phyloP scores from a whole-genome alignment of 352 stramenopile genomes.

The Phytopythium kandeliae region DNA sequence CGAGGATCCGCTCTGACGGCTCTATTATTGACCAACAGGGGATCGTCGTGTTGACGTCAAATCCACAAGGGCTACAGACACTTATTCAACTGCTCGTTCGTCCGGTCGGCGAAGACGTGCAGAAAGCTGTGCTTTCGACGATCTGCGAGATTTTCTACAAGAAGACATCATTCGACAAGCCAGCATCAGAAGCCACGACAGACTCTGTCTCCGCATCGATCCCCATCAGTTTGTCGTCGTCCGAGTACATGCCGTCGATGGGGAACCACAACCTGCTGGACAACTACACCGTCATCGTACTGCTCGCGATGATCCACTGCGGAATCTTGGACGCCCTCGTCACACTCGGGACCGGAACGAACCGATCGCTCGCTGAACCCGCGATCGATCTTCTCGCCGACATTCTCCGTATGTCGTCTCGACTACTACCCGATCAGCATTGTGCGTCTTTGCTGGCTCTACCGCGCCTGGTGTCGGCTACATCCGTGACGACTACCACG shows the following conservation, averaged over 20 bases:
- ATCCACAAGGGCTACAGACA: constrained; percentile 82
- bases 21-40: constrained; percentile 20
- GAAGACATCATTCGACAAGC: constrained; percentile 77
- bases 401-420: constrained; percentile 78
- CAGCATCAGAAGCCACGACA: constrained; percentile 22
- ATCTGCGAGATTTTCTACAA: constrained; percentile 91
- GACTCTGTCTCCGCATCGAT: constrained; percentile 29
- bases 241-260: constrained; percentile 51
- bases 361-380: constrained; percentile 70
- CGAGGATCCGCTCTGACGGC: neutral
- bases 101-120: constrained; percentile 85
- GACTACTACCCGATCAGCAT: constrained; percentile 80
- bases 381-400: constrained; percentile 80
- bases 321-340: constrained; percentile 79
- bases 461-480: constrained; percentile 73
- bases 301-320: constrained; percentile 84
- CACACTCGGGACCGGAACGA: constrained; percentile 70
- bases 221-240: constrained; percentile 64
- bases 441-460: constrained; percentile 74
- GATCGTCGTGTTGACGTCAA: constrained; percentile 82
- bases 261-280: constrained; percentile 81
- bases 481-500: constrained; percentile 64
- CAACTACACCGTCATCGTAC: constrained; percentile 85
- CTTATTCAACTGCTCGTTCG: constrained; percentile 82
- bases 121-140: constrained; percentile 82